Base-by-base conservation (phyloP, 2,329 filamentous ascomycete species). In the Balansia obtecta region DNA sequence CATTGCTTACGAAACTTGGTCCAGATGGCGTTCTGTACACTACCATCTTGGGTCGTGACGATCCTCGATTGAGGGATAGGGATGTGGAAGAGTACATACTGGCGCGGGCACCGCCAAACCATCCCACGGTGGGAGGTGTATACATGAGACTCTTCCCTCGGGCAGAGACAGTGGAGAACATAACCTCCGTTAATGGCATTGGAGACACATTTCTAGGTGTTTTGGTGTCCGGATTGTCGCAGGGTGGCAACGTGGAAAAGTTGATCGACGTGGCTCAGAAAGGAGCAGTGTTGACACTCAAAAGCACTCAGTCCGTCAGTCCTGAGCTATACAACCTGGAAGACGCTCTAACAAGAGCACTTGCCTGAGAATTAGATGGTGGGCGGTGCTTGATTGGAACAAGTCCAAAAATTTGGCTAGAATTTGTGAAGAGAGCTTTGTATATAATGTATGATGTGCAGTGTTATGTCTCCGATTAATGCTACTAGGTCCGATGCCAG, bases 141-240 rank as follows among this genome's bases (percentile, higher is more conserved):
- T 96, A 96, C 61, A 89, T 96, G 83, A 65, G 78, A 34, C 57
- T 79, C 18, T 86, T 88, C 63, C 80, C 86, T 0, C 73, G 85
- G 0, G 78, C 77, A 1, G 81, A 86, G 62, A 68, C 71, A 15
- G 74, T 95, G 0, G 68, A 76, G 18, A 80, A 93, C 27, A 74
- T 95, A 1, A 81, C 91, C 1, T 95, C 88, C 45, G 91, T 97
- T 10, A 97, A 97, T 63, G 93, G 91, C 0, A 89, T 88, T 2
- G 93, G 93, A 0, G 93, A 98, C 67, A 96, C 93, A 0, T 90
- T 97, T 64, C 72, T 94, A 9, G 93, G 91, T 0, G 85, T 89
- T 13, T 58, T 96, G 50, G 71, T 95, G n/a, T 85, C 88, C 1
- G 88, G 86, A 0, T 64, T 97, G 56, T 82, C 82, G 0, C 77